phyloP scores from a whole-genome alignment of 805 yeast species.

The Millerozyma acaciae region DNA sequence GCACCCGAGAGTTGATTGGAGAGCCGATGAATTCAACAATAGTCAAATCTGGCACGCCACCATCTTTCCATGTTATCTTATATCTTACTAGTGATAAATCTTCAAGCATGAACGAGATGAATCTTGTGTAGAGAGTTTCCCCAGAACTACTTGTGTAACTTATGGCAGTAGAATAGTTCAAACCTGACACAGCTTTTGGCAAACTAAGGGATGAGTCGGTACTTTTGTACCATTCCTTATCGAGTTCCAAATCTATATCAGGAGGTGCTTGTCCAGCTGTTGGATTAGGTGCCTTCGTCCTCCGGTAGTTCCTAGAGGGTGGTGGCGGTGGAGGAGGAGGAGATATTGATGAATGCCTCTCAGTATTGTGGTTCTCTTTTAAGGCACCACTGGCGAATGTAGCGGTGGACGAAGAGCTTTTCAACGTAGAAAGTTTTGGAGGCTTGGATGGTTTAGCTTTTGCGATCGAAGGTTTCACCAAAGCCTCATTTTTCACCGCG shows the following conservation, averaged over 20 bases:
- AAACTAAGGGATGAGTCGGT: conserved; percentile 18
- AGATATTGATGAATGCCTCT: not conserved
- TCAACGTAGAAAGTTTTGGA: no score
- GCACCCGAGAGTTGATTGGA: conserved; percentile 30
- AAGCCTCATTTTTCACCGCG: no score
- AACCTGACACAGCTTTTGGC: conserved; percentile 38
- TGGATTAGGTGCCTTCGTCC: conserved; percentile 11
- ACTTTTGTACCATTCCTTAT: conserved; percentile 45
- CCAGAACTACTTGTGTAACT: conserved; percentile 13
- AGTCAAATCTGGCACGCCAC: conserved; percentile 15
- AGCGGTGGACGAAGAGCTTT: no score
- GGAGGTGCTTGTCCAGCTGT: conserved; percentile 24
- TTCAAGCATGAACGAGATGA: conserved; percentile 32
- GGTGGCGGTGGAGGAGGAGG: conserved; percentile 24
- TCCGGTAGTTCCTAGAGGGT: conserved; percentile 21
- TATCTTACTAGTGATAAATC: conserved; percentile 40
- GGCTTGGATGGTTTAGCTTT: no score
- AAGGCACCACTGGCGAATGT: no score
- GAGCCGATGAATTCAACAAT: conserved; percentile 39
- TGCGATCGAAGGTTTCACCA: no score
- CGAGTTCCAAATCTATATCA: conserved; percentile 38
- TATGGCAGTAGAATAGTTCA: conserved; percentile 26
- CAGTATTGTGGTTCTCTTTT: no score
- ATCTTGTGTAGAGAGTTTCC: conserved; percentile 16
- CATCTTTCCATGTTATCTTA: conserved; percentile 38